Evolutionary conservation across 176 grass and related monocot species (phyloP).

Genomic region (Oryza glaberrima): DNA sequence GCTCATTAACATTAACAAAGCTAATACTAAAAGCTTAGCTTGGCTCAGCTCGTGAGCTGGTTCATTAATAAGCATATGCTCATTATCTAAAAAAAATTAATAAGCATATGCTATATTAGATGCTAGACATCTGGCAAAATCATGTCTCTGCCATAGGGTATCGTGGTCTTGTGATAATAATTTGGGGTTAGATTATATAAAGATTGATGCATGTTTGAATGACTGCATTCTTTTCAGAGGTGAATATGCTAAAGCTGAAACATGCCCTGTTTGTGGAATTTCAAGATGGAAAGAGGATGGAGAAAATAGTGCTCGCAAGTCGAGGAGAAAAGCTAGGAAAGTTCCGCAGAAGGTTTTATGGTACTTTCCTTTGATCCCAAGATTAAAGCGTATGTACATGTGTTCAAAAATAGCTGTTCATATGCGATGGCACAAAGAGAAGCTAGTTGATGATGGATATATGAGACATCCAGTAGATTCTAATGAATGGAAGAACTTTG

Average conservation of each 20-base stretch:
- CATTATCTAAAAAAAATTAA: too few relatives aligned
- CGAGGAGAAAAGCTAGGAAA: neutral
- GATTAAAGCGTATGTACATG: neutral
- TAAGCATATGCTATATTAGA: too few relatives aligned
- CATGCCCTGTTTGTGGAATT: neutral
- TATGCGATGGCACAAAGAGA: slow-evolving; percentile 16
- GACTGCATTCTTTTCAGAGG: too few relatives aligned
- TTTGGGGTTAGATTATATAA: neutral
- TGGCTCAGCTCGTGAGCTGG: too few relatives aligned
- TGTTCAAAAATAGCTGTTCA: neutral
- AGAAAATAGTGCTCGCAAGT: neutral
- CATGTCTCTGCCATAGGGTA: too few relatives aligned
- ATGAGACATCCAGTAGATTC: neutral
- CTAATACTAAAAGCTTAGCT: too few relatives aligned
- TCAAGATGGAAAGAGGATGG: neutral
- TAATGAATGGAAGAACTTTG: too few relatives aligned
- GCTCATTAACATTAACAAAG: too few relatives aligned
- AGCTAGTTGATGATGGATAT: neutral
- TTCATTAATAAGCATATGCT: too few relatives aligned
- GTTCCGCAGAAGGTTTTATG: neutral
- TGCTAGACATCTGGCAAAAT: too few relatives aligned
- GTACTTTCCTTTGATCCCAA: neutral
- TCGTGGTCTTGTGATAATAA: too few relatives aligned
- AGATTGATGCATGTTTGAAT: too few relatives aligned
- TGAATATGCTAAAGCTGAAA: neutral